Conservation (phyloP, 495 filamentous ascomycete genomes). For the Aspergillus heteromorphus region DNA sequence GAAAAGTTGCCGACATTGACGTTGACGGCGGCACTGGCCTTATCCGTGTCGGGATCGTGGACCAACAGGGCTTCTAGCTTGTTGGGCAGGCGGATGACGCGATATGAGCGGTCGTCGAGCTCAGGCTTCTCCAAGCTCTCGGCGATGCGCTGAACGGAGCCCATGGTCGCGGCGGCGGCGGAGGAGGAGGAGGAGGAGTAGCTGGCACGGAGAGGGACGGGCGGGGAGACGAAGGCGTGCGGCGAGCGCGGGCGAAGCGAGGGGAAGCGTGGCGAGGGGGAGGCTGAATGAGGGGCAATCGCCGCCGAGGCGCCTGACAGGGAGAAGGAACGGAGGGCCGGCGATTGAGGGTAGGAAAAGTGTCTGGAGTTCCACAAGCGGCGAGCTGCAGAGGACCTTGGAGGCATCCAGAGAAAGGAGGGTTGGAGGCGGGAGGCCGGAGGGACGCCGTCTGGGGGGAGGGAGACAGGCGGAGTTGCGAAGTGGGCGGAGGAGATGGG, state of each 20-base stretch:
- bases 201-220: slow-evolving; percentile 15
- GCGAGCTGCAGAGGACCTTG: slow-evolving; percentile 38
- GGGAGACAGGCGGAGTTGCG: background rate
- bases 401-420: slow-evolving; percentile 30
- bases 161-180: slow-evolving; percentile 22
- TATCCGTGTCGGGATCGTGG: slow-evolving; percentile 93
- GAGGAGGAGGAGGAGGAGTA: slow-evolving; percentile 23
- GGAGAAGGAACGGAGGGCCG: slow-evolving; percentile 16
- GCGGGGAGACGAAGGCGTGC: slow-evolving; percentile 10
- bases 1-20: slow-evolving; percentile 96
- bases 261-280: slow-evolving; percentile 14
- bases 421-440: background rate
- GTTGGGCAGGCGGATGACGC: slow-evolving; percentile 81
- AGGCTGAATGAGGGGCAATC: slow-evolving; percentile 16
- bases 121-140: slow-evolving; percentile 80
- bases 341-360: slow-evolving; percentile 16
- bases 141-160: slow-evolving; percentile 61
- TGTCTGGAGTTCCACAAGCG: slow-evolving; percentile 29
- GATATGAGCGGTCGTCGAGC: slow-evolving; percentile 82
- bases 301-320: slow-evolving; percentile 13
- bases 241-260: slow-evolving; percentile 6
- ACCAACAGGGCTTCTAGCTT: slow-evolving; percentile 91
- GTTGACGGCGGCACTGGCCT: slow-evolving; percentile 90
- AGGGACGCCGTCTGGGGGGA: background rate
- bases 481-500: slow-evolving; percentile 7